These are phyloP conservation scores for Cyberlindnera suaveolens DNA, from an alignment of 805 yeast species.

Conservation along the genomic window DNA sequence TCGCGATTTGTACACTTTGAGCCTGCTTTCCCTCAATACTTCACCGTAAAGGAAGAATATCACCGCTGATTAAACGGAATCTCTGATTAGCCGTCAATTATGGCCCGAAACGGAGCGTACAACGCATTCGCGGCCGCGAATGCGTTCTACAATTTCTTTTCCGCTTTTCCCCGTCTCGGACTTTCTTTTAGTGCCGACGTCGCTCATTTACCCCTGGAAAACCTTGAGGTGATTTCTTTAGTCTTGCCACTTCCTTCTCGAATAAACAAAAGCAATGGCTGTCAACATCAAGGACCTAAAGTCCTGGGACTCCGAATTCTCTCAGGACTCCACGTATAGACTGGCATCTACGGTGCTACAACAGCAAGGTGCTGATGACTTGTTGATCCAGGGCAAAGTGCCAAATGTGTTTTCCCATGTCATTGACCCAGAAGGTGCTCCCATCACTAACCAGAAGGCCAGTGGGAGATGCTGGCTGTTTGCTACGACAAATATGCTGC, in stretches of 20 bases:
- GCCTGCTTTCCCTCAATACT: too few relatives aligned
- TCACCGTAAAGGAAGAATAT: neutral
- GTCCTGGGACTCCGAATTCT: constrained; percentile 21
- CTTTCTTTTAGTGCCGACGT: too few relatives aligned
- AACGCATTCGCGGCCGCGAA: neutral
- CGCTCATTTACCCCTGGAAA: too few relatives aligned
- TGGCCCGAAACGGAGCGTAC: neutral
- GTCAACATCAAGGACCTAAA: constrained; percentile 9
- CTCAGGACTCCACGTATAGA: constrained; percentile 24
- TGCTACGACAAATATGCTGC: constrained; percentile 71
- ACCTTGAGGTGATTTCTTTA: too few relatives aligned
- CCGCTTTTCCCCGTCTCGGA: too few relatives aligned
- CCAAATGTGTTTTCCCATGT: constrained; percentile 22
- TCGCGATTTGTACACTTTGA: neutral
- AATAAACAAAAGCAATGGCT: neutral
- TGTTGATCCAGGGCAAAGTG: constrained; percentile 18
- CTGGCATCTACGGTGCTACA: constrained; percentile 31
- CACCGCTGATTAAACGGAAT: neutral
- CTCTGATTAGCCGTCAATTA: neutral
- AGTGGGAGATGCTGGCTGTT: constrained; percentile 89
- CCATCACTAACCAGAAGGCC: constrained; percentile 65
- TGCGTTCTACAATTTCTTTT: too few relatives aligned
- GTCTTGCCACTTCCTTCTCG: neutral
- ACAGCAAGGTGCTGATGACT: constrained; percentile 29
- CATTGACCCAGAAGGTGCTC: constrained; percentile 43